These are phyloP conservation scores for Mortierella antarctica DNA, from an alignment of 192 early-diverging fungal genomes.

Conservation along the genomic window DNA sequence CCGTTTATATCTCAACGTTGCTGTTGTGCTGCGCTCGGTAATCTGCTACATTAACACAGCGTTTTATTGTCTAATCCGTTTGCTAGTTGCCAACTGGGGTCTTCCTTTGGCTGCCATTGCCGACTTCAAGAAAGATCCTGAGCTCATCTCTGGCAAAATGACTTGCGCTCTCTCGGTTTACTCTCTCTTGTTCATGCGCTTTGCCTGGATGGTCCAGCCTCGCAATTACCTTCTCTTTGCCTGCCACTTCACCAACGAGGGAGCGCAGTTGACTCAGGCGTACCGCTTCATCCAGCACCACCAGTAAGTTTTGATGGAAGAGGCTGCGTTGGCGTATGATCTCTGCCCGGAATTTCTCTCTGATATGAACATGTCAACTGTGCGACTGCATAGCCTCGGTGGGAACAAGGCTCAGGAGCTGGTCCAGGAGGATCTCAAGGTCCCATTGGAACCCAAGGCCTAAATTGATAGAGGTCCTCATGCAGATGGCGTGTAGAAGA, in stretches of 20 bases:
- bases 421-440: conserved; percentile 24
- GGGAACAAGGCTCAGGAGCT: conserved; percentile 22
- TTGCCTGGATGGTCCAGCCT: conserved; percentile 92
- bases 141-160: conserved; percentile 95
- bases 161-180: conserved; percentile 89
- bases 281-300: conserved; percentile 86
- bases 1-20: no score
- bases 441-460: conserved; percentile 41
- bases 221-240: conserved; percentile 93
- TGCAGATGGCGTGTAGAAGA: not conserved
- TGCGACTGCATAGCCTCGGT: conserved; percentile 42
- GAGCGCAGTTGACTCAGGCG: conserved; percentile 88
- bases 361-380: not conserved
- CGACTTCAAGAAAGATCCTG: conserved; percentile 90
- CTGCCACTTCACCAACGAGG: conserved; percentile 92
- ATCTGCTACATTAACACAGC: no score
- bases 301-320: conserved; percentile 58
- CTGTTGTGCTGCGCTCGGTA: no score
- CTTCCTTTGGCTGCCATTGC: conserved; percentile 95
- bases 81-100: conserved; percentile 86
- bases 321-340: not conserved
- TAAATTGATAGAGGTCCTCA: not conserved
- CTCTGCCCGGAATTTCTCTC: not conserved
- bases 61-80: not conserved
- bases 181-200: conserved; percentile 94